Base-by-base conservation (phyloP, 257 asterid genomes). In the Catharanthus roseus region DNA sequence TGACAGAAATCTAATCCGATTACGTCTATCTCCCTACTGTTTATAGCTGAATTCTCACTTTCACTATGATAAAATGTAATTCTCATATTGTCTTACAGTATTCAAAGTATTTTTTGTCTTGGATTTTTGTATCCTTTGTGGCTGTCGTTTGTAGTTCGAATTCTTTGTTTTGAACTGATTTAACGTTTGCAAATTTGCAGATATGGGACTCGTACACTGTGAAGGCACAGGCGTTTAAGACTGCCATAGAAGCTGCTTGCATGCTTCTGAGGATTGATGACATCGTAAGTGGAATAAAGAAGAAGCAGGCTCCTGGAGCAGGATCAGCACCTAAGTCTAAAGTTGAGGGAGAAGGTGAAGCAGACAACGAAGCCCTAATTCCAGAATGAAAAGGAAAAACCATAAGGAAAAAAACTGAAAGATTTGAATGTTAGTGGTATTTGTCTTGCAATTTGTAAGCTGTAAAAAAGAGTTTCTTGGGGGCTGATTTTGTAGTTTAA, bases 151-250 rank as follows among this genome's bases (percentile, higher is more conserved):
- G 2, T 13, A 45, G 19, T 13, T 45, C 18, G 11, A 45, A 13
- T 12, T 13, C 28, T 57, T 29, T 11, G 3, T 4, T 15, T n/a
- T 23, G 61, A 55, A 57, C 64, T 63, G 53, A 23, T n/a, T 13
- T 23, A 3, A 23, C 74, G 28, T 53, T 10, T 33, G 33, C 71
- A 76, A 29, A 49, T 73, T 42, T 50, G n/a, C 77, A 93, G 99
- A 91, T 89, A 63, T 93, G 97, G 97, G 99, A 93, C 84, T 88
- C 99, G 8, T 93, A 93, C 84, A 80, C 90, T 3, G 97, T 91
- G 74, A 93, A 93, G 85, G 91, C 88, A 1, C 99, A 93, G 42
- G 96, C 97, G 54, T 93, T 93, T 66, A 91, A 93, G 86, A 89
- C 96, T 0, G 99, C 96, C 65, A 93, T 91, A 36, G 99, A 93